Percentiles rank a stretch among this genome's conserved stretches.
These are phyloP conservation scores for Oxalis stricta DNA, from an alignment of 441 rosid species.

Conservation along the genomic window DNA sequence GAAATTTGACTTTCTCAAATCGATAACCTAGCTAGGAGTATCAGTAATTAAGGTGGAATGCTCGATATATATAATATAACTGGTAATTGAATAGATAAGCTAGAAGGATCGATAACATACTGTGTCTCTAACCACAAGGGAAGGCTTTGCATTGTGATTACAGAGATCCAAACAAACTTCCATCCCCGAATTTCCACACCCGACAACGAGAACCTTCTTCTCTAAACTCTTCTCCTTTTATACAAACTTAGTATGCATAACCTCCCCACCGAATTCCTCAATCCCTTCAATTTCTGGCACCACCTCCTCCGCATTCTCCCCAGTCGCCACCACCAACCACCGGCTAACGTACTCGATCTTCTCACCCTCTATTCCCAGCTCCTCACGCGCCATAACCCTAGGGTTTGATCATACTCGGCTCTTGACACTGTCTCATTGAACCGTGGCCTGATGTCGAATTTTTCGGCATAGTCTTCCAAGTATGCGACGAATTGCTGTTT, in stretches of 20 bases:
- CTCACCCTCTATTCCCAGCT: constrained; percentile 18
- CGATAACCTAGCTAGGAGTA: too few relatives aligned
- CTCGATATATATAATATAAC: too few relatives aligned
- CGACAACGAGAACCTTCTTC: constrained; percentile 55
- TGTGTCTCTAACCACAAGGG: constrained; percentile 55
- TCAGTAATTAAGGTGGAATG: too few relatives aligned
- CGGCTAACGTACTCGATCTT: constrained; percentile 25
- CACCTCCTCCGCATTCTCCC: constrained; percentile 69
- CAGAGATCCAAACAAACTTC: constrained; percentile 76
- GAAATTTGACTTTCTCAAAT: too few relatives aligned
- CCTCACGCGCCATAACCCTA: constrained; percentile 30
- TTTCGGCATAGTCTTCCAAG: constrained; percentile 17
- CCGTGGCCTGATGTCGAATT: constrained; percentile 19
- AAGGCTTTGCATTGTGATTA: constrained; percentile 47
- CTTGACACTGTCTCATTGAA: constrained; percentile 19
- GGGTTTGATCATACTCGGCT: constrained; percentile 16
- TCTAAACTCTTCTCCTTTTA: constrained; percentile 40
- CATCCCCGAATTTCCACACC: constrained; percentile 76
- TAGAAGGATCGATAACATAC: constrained; percentile 18
- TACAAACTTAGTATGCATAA: constrained; percentile 44
- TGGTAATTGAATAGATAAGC: not conserved
- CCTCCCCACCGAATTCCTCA: constrained; percentile 28
- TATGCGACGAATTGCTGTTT: constrained; percentile 26
- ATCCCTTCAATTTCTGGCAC: constrained; percentile 44
- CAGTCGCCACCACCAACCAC: constrained; percentile 67